A percentile compares a stretch with the other conserved stretches of the same genome.
phyloP scores from a whole-genome alignment of 305 asterid species.

The Fraxinus nigra region DNA sequence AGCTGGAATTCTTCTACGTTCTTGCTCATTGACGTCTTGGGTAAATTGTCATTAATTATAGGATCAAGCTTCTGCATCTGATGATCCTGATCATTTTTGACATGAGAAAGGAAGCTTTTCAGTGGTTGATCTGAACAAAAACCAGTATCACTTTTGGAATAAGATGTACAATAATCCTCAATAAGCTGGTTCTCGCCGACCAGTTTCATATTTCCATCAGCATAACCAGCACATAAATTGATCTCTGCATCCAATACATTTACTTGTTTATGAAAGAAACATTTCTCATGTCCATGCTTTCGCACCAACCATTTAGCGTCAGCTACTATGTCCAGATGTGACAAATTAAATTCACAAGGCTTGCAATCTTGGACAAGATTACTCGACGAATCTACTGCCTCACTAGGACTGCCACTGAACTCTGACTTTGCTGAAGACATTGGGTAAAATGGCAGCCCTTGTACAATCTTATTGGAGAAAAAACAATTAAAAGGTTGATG shows the following conservation, averaged over 20 bases:
- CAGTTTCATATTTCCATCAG: conserved; percentile 25
- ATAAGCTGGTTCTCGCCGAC: conserved; percentile 35
- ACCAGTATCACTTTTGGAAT: conserved; percentile 32
- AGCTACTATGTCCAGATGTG: conserved; percentile 20
- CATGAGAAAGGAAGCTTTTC: conserved; percentile 24
- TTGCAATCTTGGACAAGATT: conserved; percentile 28
- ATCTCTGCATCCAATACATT: conserved; percentile 33
- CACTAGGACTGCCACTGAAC: conserved; percentile 32
- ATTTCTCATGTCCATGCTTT: conserved; percentile 27
- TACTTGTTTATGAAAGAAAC: conserved; percentile 24
- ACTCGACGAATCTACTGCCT: conserved; percentile 32
- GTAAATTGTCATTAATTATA: conserved; percentile 18
- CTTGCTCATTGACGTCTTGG: conserved; percentile 2
- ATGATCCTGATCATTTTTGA: conserved; percentile 32
- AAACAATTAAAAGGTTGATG: conserved; percentile 4
- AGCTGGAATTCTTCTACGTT: conserved; percentile 16
- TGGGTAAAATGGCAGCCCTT: conserved; percentile 24
- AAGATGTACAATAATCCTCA: conserved; percentile 40
- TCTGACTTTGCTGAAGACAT: conserved; percentile 42
- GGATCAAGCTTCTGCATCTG: conserved; percentile 30
- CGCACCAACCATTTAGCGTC: conserved; percentile 34
- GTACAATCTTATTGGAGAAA: not conserved
- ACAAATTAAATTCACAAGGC: conserved; percentile 29
- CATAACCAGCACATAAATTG: conserved; percentile 26
- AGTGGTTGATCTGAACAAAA: conserved; percentile 26